These are phyloP conservation scores for Debaryomycetaceae sp. DNA, from an alignment of 1,139 yeast species.

Conservation along the genomic window DNA sequence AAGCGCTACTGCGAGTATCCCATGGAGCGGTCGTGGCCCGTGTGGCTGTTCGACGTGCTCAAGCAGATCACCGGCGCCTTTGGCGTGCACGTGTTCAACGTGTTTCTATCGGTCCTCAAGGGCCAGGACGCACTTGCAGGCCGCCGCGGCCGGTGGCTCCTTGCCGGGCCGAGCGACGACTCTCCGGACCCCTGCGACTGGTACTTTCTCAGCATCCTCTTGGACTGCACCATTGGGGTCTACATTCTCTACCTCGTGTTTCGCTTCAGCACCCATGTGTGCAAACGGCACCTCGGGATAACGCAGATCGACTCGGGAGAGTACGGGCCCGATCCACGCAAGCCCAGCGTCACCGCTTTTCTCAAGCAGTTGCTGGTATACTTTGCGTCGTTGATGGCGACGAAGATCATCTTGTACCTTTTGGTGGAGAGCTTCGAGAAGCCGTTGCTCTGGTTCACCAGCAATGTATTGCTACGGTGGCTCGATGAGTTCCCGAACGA, in stretches of 20 bases:
- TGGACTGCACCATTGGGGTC: constrained; percentile 94
- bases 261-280: constrained; percentile 32
- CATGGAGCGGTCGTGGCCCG: constrained; percentile 67
- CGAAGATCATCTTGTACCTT: constrained; percentile 43
- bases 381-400: constrained; percentile 48
- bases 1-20: constrained; percentile 78
- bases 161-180: constrained; percentile 3
- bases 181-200: constrained; percentile 67
- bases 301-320: constrained; percentile 69
- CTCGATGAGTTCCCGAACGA: constrained; percentile 65
- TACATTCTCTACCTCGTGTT: constrained; percentile 59
- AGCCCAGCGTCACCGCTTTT: constrained; percentile 58
- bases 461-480: constrained; percentile 53
- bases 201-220: constrained; percentile 78
- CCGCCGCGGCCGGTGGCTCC: too few species aligned
- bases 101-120: constrained; percentile 58
- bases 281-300: constrained; percentile 20
- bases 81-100: constrained; percentile 72
- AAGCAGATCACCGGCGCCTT: constrained; percentile 84
- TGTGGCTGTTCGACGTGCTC: constrained; percentile 84
- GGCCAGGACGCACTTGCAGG: constrained; percentile 3
- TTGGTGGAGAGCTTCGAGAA: constrained; percentile 29
- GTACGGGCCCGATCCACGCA: constrained; percentile 49
- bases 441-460: constrained; percentile 35
- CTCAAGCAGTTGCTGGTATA: constrained; percentile 66